A percentile compares a stretch with the other conserved stretches of the same genome.
These are phyloP conservation scores for Podospora bellae-mahoneyi DNA, from an alignment of 495 filamentous ascomycete genomes.

Conservation along the genomic window DNA sequence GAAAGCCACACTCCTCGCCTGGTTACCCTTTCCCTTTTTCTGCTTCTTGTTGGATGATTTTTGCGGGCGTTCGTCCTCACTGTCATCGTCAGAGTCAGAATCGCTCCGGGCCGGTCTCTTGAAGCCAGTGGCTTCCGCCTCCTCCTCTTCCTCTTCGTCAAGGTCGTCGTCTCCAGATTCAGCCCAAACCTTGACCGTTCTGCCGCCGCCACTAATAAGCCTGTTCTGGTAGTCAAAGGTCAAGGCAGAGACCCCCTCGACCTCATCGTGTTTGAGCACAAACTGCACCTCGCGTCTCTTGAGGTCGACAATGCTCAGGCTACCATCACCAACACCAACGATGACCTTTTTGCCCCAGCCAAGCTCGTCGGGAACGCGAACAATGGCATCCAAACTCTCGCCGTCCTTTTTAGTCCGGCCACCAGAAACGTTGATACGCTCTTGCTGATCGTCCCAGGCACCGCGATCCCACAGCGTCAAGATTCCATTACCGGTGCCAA, in stretches of 20 bases:
- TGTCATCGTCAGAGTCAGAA: conserved; percentile 38
- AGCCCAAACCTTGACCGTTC: conserved; percentile 79
- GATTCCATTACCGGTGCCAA: conserved; percentile 75
- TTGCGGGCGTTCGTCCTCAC: conserved; percentile 46
- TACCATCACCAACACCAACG: conserved; percentile 73
- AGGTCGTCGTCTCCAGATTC: conserved; percentile 39
- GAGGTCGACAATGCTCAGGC: conserved; percentile 45
- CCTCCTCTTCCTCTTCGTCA: conserved; percentile 43
- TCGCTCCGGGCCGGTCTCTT: conserved; percentile 43
- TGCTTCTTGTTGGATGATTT: conserved; percentile 40
- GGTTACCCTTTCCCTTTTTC: conserved; percentile 45
- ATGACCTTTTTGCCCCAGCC: conserved; percentile 66
- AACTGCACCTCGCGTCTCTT: conserved; percentile 39
- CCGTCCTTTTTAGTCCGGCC: conserved; percentile 55
- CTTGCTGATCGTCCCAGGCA: conserved; percentile 90
- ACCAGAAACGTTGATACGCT: conserved; percentile 69
- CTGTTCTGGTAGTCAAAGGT: conserved; percentile 79
- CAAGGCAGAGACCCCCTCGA: conserved; percentile 74
- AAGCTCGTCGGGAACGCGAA: conserved; percentile 61
- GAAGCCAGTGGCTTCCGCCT: conserved; percentile 46
- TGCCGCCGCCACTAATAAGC: conserved; percentile 82
- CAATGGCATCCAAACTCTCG: conserved; percentile 70
- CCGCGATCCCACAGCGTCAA: conserved; percentile 92
- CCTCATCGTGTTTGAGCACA: conserved; percentile 70
- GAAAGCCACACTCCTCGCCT: conserved; percentile 25